Evolutionary conservation across 768 basidiomycete genomes (phyloP).

Genomic region (Mycena vitilis): DNA sequence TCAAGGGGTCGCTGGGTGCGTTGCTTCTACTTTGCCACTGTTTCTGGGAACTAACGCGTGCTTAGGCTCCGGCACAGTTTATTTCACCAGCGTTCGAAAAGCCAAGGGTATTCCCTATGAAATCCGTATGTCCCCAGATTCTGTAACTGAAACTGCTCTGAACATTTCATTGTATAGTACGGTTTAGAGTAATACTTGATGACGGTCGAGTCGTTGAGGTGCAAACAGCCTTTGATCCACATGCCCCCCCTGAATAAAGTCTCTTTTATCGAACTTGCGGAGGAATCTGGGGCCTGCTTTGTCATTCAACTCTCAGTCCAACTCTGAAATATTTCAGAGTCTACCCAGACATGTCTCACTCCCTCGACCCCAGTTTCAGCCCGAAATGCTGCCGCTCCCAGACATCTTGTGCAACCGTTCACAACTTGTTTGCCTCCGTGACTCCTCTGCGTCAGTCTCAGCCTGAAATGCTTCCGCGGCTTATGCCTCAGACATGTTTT

Average conservation of each 20-base stretch:
- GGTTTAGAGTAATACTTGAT: slow-evolving; percentile 76
- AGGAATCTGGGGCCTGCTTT: too few relatives aligned
- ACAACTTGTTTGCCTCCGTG: too few relatives aligned
- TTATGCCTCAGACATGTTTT: too few relatives aligned
- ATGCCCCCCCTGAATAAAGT: slow-evolving; percentile 12
- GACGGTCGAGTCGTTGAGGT: slow-evolving; percentile 60
- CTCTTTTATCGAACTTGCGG: background rate
- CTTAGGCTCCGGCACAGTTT: slow-evolving; percentile 78
- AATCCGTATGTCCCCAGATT: slow-evolving; percentile 61
- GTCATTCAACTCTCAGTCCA: too few relatives aligned
- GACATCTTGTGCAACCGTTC: too few relatives aligned
- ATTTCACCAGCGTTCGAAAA: slow-evolving; percentile 86
- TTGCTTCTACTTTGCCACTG: background rate
- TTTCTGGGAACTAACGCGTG: too few relatives aligned
- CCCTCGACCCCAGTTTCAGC: too few relatives aligned
- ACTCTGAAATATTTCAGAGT: too few relatives aligned
- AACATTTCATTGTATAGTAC: slow-evolving; percentile 53
- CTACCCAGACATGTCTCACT: too few relatives aligned
- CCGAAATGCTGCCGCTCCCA: too few relatives aligned
- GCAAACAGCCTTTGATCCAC: background rate
- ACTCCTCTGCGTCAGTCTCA: too few relatives aligned
- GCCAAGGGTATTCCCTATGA: slow-evolving; percentile 78
- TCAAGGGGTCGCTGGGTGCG: slow-evolving; percentile 78
- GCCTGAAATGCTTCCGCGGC: too few relatives aligned
- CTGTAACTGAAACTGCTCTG: slow-evolving; percentile 2